Percentiles rank a stretch among this genome's conserved stretches.
These are phyloP conservation scores for Diutina catenulata DNA, from an alignment of 1,139 yeast species.

Conservation along the genomic window DNA sequence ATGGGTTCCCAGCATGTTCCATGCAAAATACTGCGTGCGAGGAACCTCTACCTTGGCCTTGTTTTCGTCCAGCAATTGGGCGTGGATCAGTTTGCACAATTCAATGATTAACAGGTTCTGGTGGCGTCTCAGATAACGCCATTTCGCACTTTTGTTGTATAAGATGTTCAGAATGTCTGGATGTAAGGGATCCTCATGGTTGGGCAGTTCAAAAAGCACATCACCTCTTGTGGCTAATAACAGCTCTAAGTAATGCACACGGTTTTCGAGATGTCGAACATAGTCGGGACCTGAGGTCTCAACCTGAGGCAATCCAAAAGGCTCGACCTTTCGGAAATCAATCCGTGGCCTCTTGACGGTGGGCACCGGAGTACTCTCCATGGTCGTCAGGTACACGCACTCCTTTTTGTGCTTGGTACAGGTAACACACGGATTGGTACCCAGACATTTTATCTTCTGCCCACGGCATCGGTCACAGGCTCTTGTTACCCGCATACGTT, in stretches of 20 bases:
- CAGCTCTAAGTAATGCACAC: slow-evolving; percentile 29
- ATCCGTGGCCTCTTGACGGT: background rate
- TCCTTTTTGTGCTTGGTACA: slow-evolving; percentile 33
- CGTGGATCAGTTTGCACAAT: slow-evolving; percentile 28
- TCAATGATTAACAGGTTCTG: slow-evolving; percentile 37
- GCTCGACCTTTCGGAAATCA: slow-evolving; percentile 3
- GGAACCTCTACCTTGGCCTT: slow-evolving; percentile 34
- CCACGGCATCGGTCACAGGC: slow-evolving; percentile 47
- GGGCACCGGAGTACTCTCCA: background rate
- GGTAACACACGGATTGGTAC: slow-evolving; percentile 39
- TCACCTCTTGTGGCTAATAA: slow-evolving; percentile 15
- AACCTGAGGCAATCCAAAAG: background rate
- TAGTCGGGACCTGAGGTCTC: background rate
- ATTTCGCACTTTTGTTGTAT: slow-evolving; percentile 18
- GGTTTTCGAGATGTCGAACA: slow-evolving; percentile 19
- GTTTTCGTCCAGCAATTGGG: slow-evolving; percentile 26
- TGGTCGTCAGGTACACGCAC: slow-evolving; percentile 18
- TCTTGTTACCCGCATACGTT: slow-evolving; percentile 33
- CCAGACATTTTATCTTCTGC: slow-evolving; percentile 54
- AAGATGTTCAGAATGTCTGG: slow-evolving; percentile 3
- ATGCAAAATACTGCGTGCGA: slow-evolving; percentile 49
- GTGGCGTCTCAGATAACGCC: slow-evolving; percentile 41
- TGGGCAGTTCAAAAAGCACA: slow-evolving; percentile 13
- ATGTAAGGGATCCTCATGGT: background rate
- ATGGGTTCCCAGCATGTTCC: slow-evolving; percentile 54